These are phyloP conservation scores for Phylloporus rhodoxanthus DNA, from an alignment of 768 basidiomycete genomes.

Conservation along the genomic window DNA sequence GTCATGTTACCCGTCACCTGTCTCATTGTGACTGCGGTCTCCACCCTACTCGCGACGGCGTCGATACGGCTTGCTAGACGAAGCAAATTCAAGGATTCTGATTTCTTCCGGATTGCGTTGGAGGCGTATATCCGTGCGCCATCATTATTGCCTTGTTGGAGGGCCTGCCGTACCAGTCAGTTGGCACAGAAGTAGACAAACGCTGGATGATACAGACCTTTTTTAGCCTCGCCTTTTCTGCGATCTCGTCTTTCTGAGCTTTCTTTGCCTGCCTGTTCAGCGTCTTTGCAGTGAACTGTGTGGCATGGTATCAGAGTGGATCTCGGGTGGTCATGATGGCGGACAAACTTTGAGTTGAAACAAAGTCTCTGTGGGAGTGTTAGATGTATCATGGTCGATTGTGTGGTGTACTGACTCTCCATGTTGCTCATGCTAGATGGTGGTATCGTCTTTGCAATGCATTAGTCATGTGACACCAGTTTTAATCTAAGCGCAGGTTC, in stretches of 20 bases:
- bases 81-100: slow-evolving; percentile 85
- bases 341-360: slow-evolving; percentile 89
- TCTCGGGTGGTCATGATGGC: slow-evolving; percentile 7
- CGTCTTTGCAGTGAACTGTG: slow-evolving; percentile 95
- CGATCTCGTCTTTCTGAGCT: slow-evolving; percentile 89
- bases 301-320: slow-evolving; percentile 8
- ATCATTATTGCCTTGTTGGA: slow-evolving; percentile 94
- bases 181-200: neutral
- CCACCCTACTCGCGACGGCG: slow-evolving; percentile 92
- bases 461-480: neutral
- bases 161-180: slow-evolving; percentile 52
- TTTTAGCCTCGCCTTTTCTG: slow-evolving; percentile 87
- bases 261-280: slow-evolving; percentile 94
- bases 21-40: slow-evolving; percentile 98
- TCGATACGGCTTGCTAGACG: slow-evolving; percentile 89
- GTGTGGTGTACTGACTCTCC: slow-evolving; percentile 62
- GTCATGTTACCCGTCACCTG: slow-evolving; percentile 96
- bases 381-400: neutral
- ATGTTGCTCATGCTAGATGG: slow-evolving; percentile 63
- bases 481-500: neutral
- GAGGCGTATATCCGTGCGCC: slow-evolving; percentile 97
- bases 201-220: slow-evolving; percentile 50
- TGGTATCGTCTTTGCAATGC: neutral
- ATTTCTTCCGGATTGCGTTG: slow-evolving; percentile 98
- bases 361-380: slow-evolving; percentile 67